phyloP scores from a whole-genome alignment of 129 eudicot genomes.

The Lactuca saligna region DNA sequence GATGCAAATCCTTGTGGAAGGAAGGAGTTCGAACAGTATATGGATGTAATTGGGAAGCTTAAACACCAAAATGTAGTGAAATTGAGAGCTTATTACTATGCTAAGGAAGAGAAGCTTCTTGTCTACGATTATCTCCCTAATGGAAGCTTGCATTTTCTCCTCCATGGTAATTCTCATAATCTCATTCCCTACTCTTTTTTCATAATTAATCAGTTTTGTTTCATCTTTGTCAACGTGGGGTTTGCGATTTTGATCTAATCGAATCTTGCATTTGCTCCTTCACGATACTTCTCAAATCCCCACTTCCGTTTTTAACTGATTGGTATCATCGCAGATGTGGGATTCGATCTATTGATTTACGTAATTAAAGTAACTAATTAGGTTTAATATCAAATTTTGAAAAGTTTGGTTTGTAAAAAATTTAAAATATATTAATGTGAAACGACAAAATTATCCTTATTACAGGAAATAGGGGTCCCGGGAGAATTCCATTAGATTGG shows the following conservation, averaged over 20 bases:
- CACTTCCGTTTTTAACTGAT: too few species aligned
- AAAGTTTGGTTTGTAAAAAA: background rate
- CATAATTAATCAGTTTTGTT: background rate
- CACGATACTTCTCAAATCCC: too few species aligned
- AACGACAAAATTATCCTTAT: background rate
- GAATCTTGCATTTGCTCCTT: too few species aligned
- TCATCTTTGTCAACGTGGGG: background rate
- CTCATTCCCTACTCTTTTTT: background rate
- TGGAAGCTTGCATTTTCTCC: slow-evolving; percentile 93
- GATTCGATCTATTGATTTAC: background rate
- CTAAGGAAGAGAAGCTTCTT: slow-evolving; percentile 87
- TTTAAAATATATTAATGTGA: background rate
- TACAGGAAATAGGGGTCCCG: slow-evolving; percentile 86
- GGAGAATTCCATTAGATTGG: slow-evolving; percentile 94
- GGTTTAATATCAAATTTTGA: too few species aligned
- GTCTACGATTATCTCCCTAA: slow-evolving; percentile 92
- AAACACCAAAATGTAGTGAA: slow-evolving; percentile 75
- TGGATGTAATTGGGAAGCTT: slow-evolving; percentile 97
- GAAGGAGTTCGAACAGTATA: slow-evolving; percentile 97
- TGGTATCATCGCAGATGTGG: too few species aligned
- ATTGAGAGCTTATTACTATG: slow-evolving; percentile 88
- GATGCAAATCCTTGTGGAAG: slow-evolving; percentile 94
- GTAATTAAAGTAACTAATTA: background rate
- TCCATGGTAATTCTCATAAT: slow-evolving; percentile 71
- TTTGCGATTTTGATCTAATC: background rate